These are phyloP conservation scores for Amylocystis lapponica DNA, from an alignment of 768 basidiomycete species.

Conservation along the genomic window DNA sequence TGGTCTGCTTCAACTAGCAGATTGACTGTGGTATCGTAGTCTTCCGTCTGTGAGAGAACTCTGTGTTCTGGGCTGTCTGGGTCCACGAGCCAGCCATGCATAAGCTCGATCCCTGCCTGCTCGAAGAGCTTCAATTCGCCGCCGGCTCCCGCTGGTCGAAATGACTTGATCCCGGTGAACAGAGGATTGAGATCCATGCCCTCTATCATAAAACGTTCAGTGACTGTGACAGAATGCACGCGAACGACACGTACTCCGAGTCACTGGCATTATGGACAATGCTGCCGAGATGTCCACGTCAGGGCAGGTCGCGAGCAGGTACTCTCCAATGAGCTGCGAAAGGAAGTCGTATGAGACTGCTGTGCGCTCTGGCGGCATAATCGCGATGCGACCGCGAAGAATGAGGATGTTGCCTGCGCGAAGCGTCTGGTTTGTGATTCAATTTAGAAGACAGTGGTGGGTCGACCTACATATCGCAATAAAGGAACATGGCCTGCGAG, in stretches of 20 bases:
- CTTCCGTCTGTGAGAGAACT: slow-evolving; percentile 45
- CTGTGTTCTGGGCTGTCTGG: slow-evolving; percentile 54
- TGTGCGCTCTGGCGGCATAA: slow-evolving; percentile 58
- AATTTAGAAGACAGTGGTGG: not conserved
- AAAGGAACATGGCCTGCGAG: slow-evolving; percentile 79
- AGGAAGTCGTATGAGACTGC: slow-evolving; percentile 83
- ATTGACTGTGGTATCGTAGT: slow-evolving; percentile 72
- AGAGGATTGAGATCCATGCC: slow-evolving; percentile 88
- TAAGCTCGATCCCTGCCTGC: slow-evolving; percentile 73
- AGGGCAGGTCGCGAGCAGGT: slow-evolving; percentile 56
- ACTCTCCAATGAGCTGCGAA: slow-evolving; percentile 77
- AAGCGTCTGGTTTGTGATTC: not conserved
- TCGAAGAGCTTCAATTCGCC: slow-evolving; percentile 84
- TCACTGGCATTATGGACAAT: slow-evolving; percentile 56
- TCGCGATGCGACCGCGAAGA: slow-evolving; percentile 73
- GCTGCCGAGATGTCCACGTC: slow-evolving; percentile 66
- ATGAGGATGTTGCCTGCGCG: slow-evolving; percentile 81
- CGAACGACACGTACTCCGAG: slow-evolving; percentile 42
- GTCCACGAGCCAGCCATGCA: slow-evolving; percentile 88
- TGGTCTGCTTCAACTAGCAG: slow-evolving; percentile 79
- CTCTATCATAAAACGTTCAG: slow-evolving; percentile 34
- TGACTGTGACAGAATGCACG: not conserved
- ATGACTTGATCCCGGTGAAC: slow-evolving; percentile 65
- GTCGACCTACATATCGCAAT: slow-evolving; percentile 72
- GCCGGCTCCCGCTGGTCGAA: slow-evolving; percentile 56